Evolutionary conservation across 1,139 yeast species (phyloP).

Genomic region (Yamadazyma dendronema): DNA sequence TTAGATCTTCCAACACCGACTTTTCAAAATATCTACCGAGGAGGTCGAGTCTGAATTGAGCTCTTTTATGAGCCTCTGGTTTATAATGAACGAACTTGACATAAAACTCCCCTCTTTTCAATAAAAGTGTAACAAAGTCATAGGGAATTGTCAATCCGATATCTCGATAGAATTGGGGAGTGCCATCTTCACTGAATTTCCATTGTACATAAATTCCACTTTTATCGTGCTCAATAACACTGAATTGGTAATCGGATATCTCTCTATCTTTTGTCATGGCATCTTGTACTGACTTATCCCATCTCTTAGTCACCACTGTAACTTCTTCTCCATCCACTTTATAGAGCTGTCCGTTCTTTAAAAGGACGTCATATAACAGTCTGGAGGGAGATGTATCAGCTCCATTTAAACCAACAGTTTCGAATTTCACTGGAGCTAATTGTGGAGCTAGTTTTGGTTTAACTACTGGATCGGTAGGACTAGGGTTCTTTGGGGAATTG

Average conservation of each 20-base stretch:
- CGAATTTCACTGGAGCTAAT: not conserved
- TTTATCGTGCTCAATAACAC: not conserved
- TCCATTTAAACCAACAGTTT: not conserved
- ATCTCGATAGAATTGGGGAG: conserved; percentile 3
- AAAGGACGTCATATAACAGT: not conserved
- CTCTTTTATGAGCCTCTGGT: not conserved
- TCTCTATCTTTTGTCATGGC: not conserved
- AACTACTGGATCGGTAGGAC: not conserved
- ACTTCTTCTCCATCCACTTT: not conserved
- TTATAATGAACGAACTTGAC: conserved; percentile 2
- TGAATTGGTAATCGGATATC: not conserved
- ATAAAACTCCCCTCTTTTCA: not conserved
- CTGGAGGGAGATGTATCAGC: not conserved
- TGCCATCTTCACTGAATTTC: not conserved
- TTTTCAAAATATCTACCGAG: not conserved
- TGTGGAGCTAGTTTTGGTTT: not conserved
- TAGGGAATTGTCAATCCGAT: conserved; percentile 2
- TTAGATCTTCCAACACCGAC: not conserved
- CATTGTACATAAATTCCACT: not conserved
- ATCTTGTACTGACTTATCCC: not conserved
- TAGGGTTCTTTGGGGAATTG: not conserved
- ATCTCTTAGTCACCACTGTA: not conserved
- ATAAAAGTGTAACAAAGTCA: not conserved
- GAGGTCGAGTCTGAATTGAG: not conserved
- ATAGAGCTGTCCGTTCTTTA: not conserved